Evolutionary conservation across 805 yeast genomes (phyloP), one percentile per base, ranked within the genome.

Genomic region (Lachancea waltii): DNA sequence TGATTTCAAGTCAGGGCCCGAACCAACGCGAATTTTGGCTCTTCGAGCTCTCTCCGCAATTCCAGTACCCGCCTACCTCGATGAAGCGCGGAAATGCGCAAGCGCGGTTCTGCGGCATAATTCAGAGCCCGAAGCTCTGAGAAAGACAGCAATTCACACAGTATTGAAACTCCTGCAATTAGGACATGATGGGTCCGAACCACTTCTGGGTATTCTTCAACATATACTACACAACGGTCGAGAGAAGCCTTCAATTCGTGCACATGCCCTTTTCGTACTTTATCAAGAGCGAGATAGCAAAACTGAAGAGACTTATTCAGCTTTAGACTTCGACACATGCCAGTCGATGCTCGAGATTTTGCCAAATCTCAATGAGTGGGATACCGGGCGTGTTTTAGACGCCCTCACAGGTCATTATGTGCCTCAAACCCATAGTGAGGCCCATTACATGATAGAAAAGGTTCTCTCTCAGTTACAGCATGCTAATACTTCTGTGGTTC

Each of bases 401-500:
- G 72, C 87, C 0, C 54, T 89, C 28, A 68, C 58, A 1, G 46
- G 77, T 69, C 62, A 75, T 6, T 85, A 70, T 56, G 81, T 81
- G 1, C 97, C 97, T 2, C 76, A 79, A 45, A 65, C 71, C 0
- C 64, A 75, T n/a, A 67, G 65, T 1, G 90, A 82, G 26, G 86
- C 95, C 0, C 61, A 74, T 30, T 66, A 67, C 3, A 53, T 89
- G 50, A 75, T 85, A 17, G 90, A 82, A 26, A 63, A 70, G 10
- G 66, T 76, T 3, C 56, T 81, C 5, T 87, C 95, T 0, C 75
- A 79, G 28, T 62, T 90, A 17, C 94, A 79, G 51, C 94, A 85
- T 55, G 80, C 79, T 13, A 87, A 85, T 58, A 68, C 95, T 0
- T 72, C 92, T 0, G 92, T 89, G 8, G 90, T 83, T 0, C 58